Conservation (phyloP, 805 yeast genomes). For the Cyberlindnera veronae region DNA sequence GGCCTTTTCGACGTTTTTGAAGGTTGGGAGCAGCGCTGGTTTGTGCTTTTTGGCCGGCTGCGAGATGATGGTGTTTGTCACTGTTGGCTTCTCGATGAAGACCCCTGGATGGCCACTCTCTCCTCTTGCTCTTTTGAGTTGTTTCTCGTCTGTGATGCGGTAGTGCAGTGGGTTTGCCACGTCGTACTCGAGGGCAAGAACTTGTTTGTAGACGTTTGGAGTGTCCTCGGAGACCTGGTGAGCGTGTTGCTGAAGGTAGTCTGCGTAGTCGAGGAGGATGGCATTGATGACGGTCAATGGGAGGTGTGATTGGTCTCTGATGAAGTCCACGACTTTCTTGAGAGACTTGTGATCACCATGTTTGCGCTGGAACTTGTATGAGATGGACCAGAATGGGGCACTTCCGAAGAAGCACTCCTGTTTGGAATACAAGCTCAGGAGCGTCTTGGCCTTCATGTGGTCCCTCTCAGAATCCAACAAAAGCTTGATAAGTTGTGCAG, state of each 20-base stretch:
- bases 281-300: constrained; percentile 47
- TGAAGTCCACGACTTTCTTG: constrained; percentile 39
- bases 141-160: constrained; percentile 15
- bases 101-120: constrained; percentile 36
- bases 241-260: constrained; percentile 33
- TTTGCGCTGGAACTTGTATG: constrained; percentile 48
- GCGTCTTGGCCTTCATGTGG: constrained; percentile 31
- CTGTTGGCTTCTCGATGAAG: constrained; percentile 38
- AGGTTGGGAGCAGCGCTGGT: constrained; percentile 47
- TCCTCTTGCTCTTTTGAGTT: constrained; percentile 20
- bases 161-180: constrained; percentile 29
- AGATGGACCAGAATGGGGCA: constrained; percentile 53
- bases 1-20: constrained; percentile 65
- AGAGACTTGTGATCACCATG: constrained; percentile 44
- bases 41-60: constrained; percentile 10
- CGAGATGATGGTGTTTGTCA: constrained; percentile 35
- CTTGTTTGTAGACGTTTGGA: constrained; percentile 15
- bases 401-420: constrained; percentile 34
- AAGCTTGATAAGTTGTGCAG: constrained; percentile 32
- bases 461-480: constrained; percentile 31
- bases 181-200: constrained; percentile 28
- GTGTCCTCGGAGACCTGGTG: constrained; percentile 25
- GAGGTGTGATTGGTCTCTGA: constrained; percentile 43
- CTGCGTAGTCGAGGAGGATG: constrained; percentile 35
- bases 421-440: constrained; percentile 28